Conservation (phyloP, 768 basidiomycete genomes). For the Termitomyces heimii region DNA sequence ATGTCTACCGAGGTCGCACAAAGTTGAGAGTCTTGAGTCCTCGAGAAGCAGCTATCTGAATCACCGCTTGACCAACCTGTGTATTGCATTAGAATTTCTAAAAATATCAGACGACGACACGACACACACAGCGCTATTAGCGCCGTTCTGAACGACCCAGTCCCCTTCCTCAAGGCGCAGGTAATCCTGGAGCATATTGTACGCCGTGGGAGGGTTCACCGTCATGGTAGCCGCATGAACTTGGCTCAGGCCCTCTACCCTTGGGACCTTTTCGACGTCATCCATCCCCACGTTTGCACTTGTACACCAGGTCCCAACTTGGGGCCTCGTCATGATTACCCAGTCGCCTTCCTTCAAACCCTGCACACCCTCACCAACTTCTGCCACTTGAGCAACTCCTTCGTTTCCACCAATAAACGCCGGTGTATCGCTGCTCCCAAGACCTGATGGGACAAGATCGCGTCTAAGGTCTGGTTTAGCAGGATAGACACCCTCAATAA, state of each 20-base stretch:
- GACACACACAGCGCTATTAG: conserved; percentile 68
- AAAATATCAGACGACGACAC: not conserved
- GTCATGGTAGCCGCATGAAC: conserved; percentile 73
- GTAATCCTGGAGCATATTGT: conserved; percentile 75
- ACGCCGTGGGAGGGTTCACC: conserved; percentile 82
- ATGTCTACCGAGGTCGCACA: conserved; percentile 57
- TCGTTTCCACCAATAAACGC: conserved; percentile 73
- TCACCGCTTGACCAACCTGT: conserved; percentile 79
- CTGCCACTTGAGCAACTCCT: conserved; percentile 61
- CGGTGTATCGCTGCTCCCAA: conserved; percentile 25
- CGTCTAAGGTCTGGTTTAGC: conserved; percentile 41
- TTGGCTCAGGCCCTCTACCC: conserved; percentile 38
- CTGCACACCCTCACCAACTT: conserved; percentile 50
- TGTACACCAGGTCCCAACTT: conserved; percentile 74
- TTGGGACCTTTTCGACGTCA: conserved; percentile 60
- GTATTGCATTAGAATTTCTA: conserved; percentile 3
- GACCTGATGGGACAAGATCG: conserved; percentile 26
- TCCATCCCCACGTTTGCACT: conserved; percentile 42
- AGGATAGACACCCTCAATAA: conserved; percentile 81
- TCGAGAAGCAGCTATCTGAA: conserved; percentile 72
- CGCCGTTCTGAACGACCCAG: conserved; percentile 84
- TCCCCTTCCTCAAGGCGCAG: conserved; percentile 58
- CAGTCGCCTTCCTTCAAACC: conserved; percentile 54
- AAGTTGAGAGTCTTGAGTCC: conserved; percentile 79
- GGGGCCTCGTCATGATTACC: conserved; percentile 65